These are phyloP conservation scores for Wickerhamomyces subpelliculosus DNA, from an alignment of 805 yeast species.

Conservation along the genomic window DNA sequence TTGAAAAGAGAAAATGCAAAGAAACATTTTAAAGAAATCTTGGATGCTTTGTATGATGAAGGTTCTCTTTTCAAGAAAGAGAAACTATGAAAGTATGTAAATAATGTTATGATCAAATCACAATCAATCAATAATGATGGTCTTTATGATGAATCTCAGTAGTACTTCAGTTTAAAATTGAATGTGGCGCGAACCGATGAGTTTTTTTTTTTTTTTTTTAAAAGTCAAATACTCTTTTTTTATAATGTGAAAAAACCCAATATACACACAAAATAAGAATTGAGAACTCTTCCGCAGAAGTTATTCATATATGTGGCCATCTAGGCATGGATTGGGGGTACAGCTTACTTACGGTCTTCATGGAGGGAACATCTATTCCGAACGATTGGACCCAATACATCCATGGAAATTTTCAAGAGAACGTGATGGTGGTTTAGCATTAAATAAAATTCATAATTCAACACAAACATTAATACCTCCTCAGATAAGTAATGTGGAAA, in stretches of 20 bases:
- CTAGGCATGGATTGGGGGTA: slow-evolving; percentile 33
- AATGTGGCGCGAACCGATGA: no score
- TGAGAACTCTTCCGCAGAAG: background rate
- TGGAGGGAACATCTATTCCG: slow-evolving; percentile 24
- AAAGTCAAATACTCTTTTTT: no score
- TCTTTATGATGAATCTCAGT: no score
- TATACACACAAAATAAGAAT: no score
- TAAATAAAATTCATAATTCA: slow-evolving; percentile 11
- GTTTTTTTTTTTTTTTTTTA: no score
- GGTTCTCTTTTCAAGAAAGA: background rate
- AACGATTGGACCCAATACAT: slow-evolving; percentile 10
- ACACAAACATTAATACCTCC: slow-evolving; percentile 4
- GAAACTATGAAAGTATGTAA: no score
- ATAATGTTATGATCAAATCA: no score
- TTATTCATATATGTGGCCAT: slow-evolving; percentile 34
- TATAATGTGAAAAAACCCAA: no score
- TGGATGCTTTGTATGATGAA: slow-evolving; percentile 4
- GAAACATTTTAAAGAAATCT: slow-evolving; percentile 13
- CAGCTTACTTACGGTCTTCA: slow-evolving; percentile 36
- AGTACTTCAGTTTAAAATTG: no score
- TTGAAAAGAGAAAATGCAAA: slow-evolving; percentile 42
- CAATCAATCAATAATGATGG: no score
- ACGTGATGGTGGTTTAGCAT: slow-evolving; percentile 14
- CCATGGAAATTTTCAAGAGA: slow-evolving; percentile 23
- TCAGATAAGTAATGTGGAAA: slow-evolving; percentile 3